A percentile compares a stretch with the other conserved stretches of the same genome.
phyloP scores from a whole-genome alignment of 2,329 filamentous ascomycete species.

The Fusarium bactridioides region DNA sequence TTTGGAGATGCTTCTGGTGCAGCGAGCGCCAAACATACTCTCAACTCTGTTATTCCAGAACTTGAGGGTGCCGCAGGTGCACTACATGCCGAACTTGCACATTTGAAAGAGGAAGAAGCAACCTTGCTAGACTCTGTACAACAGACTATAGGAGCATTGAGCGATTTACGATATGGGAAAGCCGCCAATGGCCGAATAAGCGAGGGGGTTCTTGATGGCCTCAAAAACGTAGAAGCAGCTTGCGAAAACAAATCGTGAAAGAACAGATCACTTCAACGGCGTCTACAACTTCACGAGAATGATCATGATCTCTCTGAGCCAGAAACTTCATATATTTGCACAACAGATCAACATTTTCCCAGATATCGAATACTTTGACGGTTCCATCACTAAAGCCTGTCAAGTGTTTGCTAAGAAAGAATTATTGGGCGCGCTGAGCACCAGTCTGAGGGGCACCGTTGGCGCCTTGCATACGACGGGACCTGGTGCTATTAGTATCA shows the following conservation, averaged over 20 bases:
- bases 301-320: slow-evolving; percentile 13
- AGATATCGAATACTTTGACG: slow-evolving; percentile 13
- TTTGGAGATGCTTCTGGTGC: slow-evolving; percentile 61
- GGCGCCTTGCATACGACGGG: slow-evolving; percentile 46
- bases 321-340: slow-evolving; percentile 23
- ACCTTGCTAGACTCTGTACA: slow-evolving; percentile 67
- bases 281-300: slow-evolving; percentile 22
- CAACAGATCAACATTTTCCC: slow-evolving; percentile 22
- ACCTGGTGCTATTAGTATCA: slow-evolving; percentile 46
- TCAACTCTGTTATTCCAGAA: slow-evolving; percentile 70
- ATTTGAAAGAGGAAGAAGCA: slow-evolving; percentile 70
- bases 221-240: slow-evolving; percentile 63
- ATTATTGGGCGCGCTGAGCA: slow-evolving; percentile 33
- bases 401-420: not conserved
- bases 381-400: slow-evolving; percentile 10
- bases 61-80: slow-evolving; percentile 72
- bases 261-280: slow-evolving; percentile 26
- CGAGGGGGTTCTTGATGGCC: slow-evolving; percentile 72
- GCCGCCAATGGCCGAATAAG: slow-evolving; percentile 70
- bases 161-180: slow-evolving; percentile 83
- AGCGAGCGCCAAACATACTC: slow-evolving; percentile 63
- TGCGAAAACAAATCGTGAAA: slow-evolving; percentile 61
- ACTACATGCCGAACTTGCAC: slow-evolving; percentile 73
- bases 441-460: slow-evolving; percentile 22
- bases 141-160: slow-evolving; percentile 74